Evolutionary conservation across 106 monocot species (phyloP).

Genomic region (Allium cepa): DNA sequence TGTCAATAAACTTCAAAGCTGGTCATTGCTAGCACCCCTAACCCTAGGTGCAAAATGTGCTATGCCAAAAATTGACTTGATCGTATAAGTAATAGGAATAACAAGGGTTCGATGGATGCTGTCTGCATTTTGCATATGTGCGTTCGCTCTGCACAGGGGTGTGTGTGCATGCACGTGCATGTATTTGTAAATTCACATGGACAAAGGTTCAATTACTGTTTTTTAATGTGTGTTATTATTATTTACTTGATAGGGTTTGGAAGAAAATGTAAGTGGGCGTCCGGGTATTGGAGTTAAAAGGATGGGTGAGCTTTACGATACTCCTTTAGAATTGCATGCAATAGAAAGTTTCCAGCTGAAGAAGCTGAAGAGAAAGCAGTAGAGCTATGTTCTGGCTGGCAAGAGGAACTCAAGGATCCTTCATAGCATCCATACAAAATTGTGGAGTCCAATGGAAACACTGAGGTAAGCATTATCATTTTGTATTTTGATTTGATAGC

Average conservation of each 20-base stretch:
- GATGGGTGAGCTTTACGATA: slow-evolving; percentile 66
- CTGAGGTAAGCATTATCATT: slow-evolving; percentile 17
- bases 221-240: not conserved
- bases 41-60: too few species aligned
- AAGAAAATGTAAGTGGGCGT: slow-evolving; percentile 21
- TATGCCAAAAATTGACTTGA: too few species aligned
- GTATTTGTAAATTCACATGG: not conserved
- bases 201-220: not conserved
- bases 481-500: too few species aligned
- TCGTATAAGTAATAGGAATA: too few species aligned
- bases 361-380: slow-evolving; percentile 40
- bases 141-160: not conserved
- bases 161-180: not conserved
- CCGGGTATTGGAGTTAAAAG: slow-evolving; percentile 74
- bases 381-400: slow-evolving; percentile 39
- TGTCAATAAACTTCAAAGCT: too few species aligned
- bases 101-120: too few species aligned
- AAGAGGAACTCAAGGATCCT: slow-evolving; percentile 56
- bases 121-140: too few species aligned
- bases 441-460: slow-evolving; percentile 14
- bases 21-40: too few species aligned
- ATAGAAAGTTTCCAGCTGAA: slow-evolving; percentile 27
- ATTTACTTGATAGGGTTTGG: slow-evolving; percentile 38
- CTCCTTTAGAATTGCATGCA: slow-evolving; percentile 48
- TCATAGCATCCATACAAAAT: slow-evolving; percentile 70